These are phyloP conservation scores for Tubosaeta brunneosetosa DNA, from an alignment of 768 basidiomycete genomes.

Conservation along the genomic window DNA sequence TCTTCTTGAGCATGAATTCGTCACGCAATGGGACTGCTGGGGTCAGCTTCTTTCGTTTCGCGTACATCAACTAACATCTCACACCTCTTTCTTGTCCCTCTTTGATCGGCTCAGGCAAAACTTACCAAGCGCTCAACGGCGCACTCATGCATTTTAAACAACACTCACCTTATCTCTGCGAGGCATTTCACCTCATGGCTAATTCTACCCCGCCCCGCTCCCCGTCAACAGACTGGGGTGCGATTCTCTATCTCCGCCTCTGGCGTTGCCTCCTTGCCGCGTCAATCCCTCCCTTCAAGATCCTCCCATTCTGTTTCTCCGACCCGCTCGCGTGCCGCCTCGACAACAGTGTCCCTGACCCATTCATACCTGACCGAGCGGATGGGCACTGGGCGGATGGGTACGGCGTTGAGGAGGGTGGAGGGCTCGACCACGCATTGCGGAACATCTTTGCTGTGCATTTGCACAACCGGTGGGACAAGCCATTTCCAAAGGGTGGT, in stretches of 20 bases:
- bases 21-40: constrained; percentile 99
- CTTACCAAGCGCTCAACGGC: constrained; percentile 80
- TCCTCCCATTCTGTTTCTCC: constrained; percentile 92
- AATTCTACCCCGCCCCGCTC: neutral
- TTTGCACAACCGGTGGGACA: constrained; percentile 94
- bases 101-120: constrained; percentile 47
- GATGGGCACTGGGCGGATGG: constrained; percentile 57
- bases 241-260: constrained; percentile 61
- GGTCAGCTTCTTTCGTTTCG: constrained; percentile 41
- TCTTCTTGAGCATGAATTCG: constrained; percentile 89
- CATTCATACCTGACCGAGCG: constrained; percentile 58
- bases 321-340: constrained; percentile 87
- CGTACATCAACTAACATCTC: constrained; percentile 3
- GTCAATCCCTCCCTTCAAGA: constrained; percentile 78
- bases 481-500: constrained; percentile 70
- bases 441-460: constrained; percentile 80
- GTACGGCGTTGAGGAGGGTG: constrained; percentile 54
- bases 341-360: constrained; percentile 90
- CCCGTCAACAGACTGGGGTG: neutral
- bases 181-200: neutral
- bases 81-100: neutral
- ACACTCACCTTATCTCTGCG: neutral
- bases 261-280: constrained; percentile 78
- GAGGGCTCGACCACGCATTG: constrained; percentile 58
- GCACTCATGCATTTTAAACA: constrained; percentile 36